Percentiles rank a stretch among this genome's conserved stretches.
Conservation (phyloP, 345 rosid genomes). For the Gossypioides kirkii region DNA sequence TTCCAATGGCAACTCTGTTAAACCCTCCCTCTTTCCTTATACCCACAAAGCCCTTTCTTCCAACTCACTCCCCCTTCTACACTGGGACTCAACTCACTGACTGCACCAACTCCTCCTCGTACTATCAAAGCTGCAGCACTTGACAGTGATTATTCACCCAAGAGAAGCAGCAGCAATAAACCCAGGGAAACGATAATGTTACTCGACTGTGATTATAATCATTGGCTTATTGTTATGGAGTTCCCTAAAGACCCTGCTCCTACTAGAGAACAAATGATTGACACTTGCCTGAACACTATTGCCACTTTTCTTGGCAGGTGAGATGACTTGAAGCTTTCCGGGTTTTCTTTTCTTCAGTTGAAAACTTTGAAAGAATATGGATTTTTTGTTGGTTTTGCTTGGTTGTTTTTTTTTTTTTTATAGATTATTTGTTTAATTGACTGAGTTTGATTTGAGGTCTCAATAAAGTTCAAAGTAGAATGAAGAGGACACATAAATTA, state of each 20-base stretch:
- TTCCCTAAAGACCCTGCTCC: constrained; percentile 96
- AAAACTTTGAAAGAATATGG: not conserved
- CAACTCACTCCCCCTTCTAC: constrained; percentile 11
- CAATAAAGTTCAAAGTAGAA: no score
- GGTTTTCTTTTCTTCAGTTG: not conserved
- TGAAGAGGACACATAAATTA: no score
- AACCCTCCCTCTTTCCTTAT: constrained; percentile 35
- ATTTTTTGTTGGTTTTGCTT: not conserved
- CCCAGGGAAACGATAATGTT: constrained; percentile 90
- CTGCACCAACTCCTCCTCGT: constrained; percentile 19
- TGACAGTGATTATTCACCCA: constrained; percentile 62
- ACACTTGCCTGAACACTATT: constrained; percentile 79
- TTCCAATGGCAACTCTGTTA: constrained; percentile 52
- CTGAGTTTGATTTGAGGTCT: no score
- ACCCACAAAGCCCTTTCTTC: constrained; percentile 31
- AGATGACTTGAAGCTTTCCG: not conserved
- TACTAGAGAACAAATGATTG: constrained; percentile 89
- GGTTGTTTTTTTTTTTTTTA: no score
- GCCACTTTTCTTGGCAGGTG: constrained; percentile 89
- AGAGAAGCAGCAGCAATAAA: constrained; percentile 61
- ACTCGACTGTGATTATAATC: constrained; percentile 90
- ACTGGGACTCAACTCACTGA: constrained; percentile 20
- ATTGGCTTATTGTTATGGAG: constrained; percentile 95
- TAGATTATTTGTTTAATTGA: no score
- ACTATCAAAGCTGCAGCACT: constrained; percentile 41